phyloP scores from a whole-genome alignment of 2,329 filamentous ascomycete species.

The Pseudogymnoascus pannorum region DNA sequence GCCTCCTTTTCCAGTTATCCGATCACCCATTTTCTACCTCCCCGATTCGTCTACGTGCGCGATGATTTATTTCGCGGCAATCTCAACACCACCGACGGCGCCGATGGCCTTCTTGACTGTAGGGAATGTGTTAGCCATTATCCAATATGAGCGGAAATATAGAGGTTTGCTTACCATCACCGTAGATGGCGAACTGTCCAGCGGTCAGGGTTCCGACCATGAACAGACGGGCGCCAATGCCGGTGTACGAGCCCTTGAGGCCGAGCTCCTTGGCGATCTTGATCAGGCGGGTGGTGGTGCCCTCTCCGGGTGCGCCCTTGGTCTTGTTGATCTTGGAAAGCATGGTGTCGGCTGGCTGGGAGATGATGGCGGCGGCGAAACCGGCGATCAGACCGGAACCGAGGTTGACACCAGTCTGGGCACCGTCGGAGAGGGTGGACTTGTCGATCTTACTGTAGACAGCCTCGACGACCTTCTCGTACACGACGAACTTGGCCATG shows the following conservation, averaged over 20 bases:
- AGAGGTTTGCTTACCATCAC: slow-evolving; percentile 37
- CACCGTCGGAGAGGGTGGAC: slow-evolving; percentile 55
- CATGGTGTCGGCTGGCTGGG: slow-evolving; percentile 90
- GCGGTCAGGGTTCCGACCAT: slow-evolving; percentile 62
- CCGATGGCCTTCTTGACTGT: slow-evolving; percentile 58
- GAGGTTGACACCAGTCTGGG: slow-evolving; percentile 76
- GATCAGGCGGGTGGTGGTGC: slow-evolving; percentile 70
- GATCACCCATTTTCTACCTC: not conserved
- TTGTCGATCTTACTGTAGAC: slow-evolving; percentile 67
- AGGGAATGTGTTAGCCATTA: slow-evolving; percentile 17
- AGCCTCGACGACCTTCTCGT: slow-evolving; percentile 76
- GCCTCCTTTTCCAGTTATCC: not conserved
- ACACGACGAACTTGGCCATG: slow-evolving; percentile 93
- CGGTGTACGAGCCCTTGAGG: slow-evolving; percentile 67
- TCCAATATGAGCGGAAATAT: not conserved
- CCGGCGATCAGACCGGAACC: slow-evolving; percentile 68
- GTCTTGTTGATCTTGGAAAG: slow-evolving; percentile 96
- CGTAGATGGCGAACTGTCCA: slow-evolving; percentile 86
- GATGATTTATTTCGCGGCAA: slow-evolving; percentile 35
- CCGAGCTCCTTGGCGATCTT: slow-evolving; percentile 87
- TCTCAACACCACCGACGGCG: slow-evolving; percentile 70
- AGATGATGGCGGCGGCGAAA: slow-evolving; percentile 82
- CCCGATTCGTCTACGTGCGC: not conserved
- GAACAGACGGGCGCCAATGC: slow-evolving; percentile 74
- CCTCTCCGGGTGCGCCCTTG: slow-evolving; percentile 78